Evolutionary conservation across 164 flowering plant genomes (phyloP), one percentile per base, ranked within the genome.

Genomic region (Tetrastigma voinierianum): DNA sequence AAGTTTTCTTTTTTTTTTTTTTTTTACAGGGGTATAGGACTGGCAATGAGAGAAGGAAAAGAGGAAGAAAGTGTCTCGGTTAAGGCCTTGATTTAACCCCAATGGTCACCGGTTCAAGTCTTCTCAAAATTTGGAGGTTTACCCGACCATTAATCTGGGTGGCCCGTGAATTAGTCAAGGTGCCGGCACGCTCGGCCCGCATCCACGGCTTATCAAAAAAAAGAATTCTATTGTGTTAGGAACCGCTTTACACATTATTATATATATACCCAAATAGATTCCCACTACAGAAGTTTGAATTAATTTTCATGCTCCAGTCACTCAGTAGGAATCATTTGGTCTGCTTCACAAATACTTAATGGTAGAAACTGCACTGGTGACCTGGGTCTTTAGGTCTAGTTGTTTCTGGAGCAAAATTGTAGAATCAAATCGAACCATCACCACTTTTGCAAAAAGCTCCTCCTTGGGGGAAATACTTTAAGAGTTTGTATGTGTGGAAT

Each of bases 391-490:
- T 6, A 15, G 51, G 24, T 72, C 73, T 53, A 51, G 53, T 20
- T 46, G 67, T 65, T 77, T 75, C 18, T 10, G 23, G 43, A 86
- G 80, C 71, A 90, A 67, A 52, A 83, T 23, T 51, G 73, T 59
- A 46, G 89, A 76, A 77, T 93, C 96, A 78, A 89, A 83, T 67
- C 96, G 82, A 51, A 90, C 96, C 89, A 90, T 65, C 25, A 84
- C 91, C 71, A 86, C 78, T 75, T 86, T 90, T 45, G 75, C 82
- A 61, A 61, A 57, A 49, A 93, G 89, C 67, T 85, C 78, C 70
- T 85, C 80, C 72, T 55, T 78, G 0, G 93, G n/a, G n/a, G 91
- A 70, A 82, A 86, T 13, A 65, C 52, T 67, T 76, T 76, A 56
- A 90, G 96, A 65, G 91, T 83, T 80, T 80, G 95, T 53, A 93